Evolutionary conservation across 2,329 filamentous ascomycete genomes (phyloP).

Genomic region (Apiospora kogelbergensis): DNA sequence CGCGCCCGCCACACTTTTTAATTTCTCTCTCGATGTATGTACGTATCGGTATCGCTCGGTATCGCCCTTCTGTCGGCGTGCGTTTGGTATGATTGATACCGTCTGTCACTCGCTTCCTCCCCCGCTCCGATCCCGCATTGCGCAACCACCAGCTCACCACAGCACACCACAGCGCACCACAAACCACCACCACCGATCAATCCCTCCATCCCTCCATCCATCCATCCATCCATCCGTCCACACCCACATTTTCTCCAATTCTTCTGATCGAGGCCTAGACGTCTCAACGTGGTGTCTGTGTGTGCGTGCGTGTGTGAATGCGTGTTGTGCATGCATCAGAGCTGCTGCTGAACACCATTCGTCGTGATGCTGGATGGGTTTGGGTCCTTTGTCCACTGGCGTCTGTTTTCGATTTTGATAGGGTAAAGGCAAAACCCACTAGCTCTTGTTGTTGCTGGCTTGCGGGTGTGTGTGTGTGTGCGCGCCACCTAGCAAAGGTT

Average conservation of each 20-base stretch:
- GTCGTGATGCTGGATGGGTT: conserved; percentile 2
- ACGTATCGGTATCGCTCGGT: too few species aligned
- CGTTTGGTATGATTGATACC: neutral
- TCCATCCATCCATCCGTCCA: neutral
- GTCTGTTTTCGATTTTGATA: conserved; percentile 22
- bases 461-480: neutral
- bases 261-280: conserved; percentile 4
- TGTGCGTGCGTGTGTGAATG: neutral
- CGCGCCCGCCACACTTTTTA: neutral
- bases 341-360: neutral
- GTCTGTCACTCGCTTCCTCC: neutral
- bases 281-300: neutral
- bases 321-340: neutral
- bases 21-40: too few species aligned
- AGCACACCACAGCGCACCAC: neutral
- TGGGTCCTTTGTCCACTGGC: conserved; percentile 20
- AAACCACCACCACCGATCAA: neutral
- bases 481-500: neutral
- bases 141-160: neutral
- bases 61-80: neutral
- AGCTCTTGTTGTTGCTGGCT: conserved; percentile 1
- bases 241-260: conserved; percentile 6
- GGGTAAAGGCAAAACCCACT: conserved; percentile 11
- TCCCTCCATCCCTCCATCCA: too few species aligned
- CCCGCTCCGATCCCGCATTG: conserved; percentile 10